Evolutionary conservation across 495 filamentous ascomycete genomes (phyloP), one percentile per base, ranked within the genome.

Genomic region (Hypoxylon lienhwacheense): DNA sequence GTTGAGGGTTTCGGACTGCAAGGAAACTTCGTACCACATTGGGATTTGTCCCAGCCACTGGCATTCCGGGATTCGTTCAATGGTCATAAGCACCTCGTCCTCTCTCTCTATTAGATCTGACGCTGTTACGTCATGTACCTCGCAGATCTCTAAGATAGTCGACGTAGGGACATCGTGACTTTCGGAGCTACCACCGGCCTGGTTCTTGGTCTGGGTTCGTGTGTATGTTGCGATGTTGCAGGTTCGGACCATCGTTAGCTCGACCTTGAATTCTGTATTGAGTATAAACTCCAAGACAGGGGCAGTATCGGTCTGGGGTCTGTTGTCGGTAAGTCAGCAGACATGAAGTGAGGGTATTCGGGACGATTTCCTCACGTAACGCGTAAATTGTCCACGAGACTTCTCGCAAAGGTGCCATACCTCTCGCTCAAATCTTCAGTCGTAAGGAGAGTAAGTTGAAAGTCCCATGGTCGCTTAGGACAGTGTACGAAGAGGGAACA

Each of bases 1-100:
- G 6, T 73, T 67, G 7, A 63, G 26, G 1, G 41, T 39, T 4
- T 56, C 29, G 6, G 66, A 73, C 2, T 70, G 47, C 12, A 80
- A 53, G 1, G 66, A 59, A 7, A 60, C 69, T 48, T 79, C 73
- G 20, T 74, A 75, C 76, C 75, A 80, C 7, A 40, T 37, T 2
- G 59, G 29, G n/a, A 64, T 19, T 10, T 61, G 36, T 8, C 5
- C 28, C 39, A 53, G 40, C 7, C 31, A 31, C 16, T 33, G 16
- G n/a, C 48, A 32, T 19, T 50, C 22, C 6, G 34, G 6, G 6
- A 26, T 20, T 28, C 53, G 47, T 25, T 41, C 1, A 17, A 47
- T 28, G 0, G 2, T 6, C 1, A 36, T 7, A 1, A 32, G 35
- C 0, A 25, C 12, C 12, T 24, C 22, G 8, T 31, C 14, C 0